Base-by-base conservation (phyloP, 208 protist species). In the Trypanosoma grayi region DNA sequence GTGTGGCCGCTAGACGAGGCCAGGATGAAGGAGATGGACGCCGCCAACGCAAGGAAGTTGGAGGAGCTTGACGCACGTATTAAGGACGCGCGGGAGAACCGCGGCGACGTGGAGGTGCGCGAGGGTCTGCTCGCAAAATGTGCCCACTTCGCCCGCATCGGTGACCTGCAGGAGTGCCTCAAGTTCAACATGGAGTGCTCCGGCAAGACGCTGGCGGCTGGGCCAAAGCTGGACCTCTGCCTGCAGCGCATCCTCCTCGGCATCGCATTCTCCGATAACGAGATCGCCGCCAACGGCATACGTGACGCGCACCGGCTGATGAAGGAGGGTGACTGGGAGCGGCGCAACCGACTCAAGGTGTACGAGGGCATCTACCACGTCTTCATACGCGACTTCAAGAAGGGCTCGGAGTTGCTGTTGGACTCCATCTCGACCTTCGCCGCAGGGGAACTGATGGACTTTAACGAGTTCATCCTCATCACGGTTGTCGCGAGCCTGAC, bases 281-380 rank as follows among this genome's bases (percentile, higher is more conserved):
- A 94, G 18, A 75, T 97, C 46, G 77, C 98, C 24, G 89, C 79
- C 10, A 85, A 88, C 46, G 92, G 92, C 52, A 94, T 99, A 61
- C 86, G 80, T 10, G 84, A 96, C 50, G 96, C 96, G 18, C 70
- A 87, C 54, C 76, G 98, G 14, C 85, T 99, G 18, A 97, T 99
- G 66, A 90, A 98, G 71, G 96, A 98, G 25, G 96, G 97, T 45
- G 98, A 99, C 73, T 99, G 98, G 98, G 98, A 99, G 77, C 85
- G 97, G 20, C 87, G 96, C 48, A 99, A 99, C 81, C 85, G 98
- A 30, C 91, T 99, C 24, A 99, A 99, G 81, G 98, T 98, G 22
- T 99, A 99, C 74, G 97, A 99, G 75, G 98, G 93, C 14, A 69
- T 97, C 37, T 98, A 98, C 79, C 66, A 94, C 50, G 81, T 99